phyloP scores from a whole-genome alignment of 2,329 filamentous ascomycete species.

The Raffaelea albimanens region DNA sequence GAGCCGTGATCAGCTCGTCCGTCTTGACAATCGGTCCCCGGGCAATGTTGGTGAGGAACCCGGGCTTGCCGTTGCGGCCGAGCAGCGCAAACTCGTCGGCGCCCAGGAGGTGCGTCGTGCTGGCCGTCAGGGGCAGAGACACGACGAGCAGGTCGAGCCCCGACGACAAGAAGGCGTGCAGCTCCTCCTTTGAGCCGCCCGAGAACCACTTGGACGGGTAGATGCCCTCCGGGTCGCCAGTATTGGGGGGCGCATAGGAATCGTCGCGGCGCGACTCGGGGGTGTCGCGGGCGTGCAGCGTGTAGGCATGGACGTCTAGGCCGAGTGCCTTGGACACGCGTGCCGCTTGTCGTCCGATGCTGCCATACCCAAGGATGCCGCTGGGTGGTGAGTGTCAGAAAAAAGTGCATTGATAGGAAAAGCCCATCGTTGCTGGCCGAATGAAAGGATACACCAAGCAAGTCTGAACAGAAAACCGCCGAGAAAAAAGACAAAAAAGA shows the following conservation, averaged over 20 bases:
- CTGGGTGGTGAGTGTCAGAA: conserved; percentile 18
- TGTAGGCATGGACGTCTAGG: conserved; percentile 67
- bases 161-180: conserved; percentile 40
- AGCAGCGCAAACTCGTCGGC: conserved; percentile 38
- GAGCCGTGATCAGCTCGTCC: conserved; percentile 50
- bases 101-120: conserved; percentile 41
- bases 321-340: conserved; percentile 55
- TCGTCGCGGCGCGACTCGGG: conserved; percentile 53
- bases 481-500: not conserved
- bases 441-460: not conserved
- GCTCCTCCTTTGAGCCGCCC: conserved; percentile 29
- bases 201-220: conserved; percentile 43
- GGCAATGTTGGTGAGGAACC: conserved; percentile 63
- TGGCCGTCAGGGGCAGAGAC: conserved; percentile 38
- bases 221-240: conserved; percentile 41
- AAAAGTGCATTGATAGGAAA: too few species aligned
- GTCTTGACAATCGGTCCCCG: conserved; percentile 44
- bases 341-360: conserved; percentile 43
- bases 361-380: conserved; percentile 45
- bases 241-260: conserved; percentile 59
- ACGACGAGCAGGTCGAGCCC: conserved; percentile 44
- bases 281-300: conserved; percentile 57
- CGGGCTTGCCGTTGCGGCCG: conserved; percentile 20
- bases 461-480: not conserved
- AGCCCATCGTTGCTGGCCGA: not conserved